A percentile compares a stretch with the other conserved stretches of the same genome.
These are phyloP conservation scores for Skeletonema tropicum DNA, from an alignment of 108 stramenopile species.

Conservation along the genomic window DNA sequence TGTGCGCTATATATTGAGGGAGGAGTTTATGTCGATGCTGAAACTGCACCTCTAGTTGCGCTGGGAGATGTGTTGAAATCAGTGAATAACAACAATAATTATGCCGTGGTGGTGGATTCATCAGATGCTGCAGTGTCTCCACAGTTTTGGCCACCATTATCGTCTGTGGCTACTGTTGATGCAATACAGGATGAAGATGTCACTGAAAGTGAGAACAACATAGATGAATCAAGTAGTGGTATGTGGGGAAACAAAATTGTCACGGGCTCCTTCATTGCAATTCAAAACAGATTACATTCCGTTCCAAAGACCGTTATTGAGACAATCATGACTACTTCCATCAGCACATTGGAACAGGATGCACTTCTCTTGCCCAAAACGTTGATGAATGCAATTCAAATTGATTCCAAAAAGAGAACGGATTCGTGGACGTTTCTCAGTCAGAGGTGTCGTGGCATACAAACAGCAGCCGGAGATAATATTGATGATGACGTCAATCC, in stretches of 20 bases:
- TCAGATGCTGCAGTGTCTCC: conserved; percentile 24
- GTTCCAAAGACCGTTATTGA: conserved; percentile 24
- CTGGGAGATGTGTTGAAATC: conserved; percentile 29
- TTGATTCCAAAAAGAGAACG: neutral
- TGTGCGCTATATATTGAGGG: conserved; percentile 61
- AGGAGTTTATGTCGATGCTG: conserved; percentile 65
- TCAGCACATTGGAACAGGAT: conserved; percentile 21
- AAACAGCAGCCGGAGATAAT: conserved; percentile 26
- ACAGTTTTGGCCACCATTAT: conserved; percentile 2
- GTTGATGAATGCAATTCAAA: conserved; percentile 18
- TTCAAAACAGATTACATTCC: conserved; percentile 6
- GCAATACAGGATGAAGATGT: neutral
- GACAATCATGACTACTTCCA: neutral
- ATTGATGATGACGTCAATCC: neutral
- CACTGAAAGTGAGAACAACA: neutral
- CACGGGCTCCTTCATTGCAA: conserved; percentile 24
- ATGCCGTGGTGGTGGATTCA: conserved; percentile 25
- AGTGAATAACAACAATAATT: conserved; percentile 17
- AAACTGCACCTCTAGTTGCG: conserved; percentile 45
- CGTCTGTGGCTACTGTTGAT: neutral
- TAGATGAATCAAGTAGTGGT: neutral
- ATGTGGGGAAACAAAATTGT: conserved; percentile 13
- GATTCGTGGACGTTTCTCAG: conserved; percentile 22
- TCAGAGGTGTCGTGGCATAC: conserved; percentile 43
- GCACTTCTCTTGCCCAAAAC: conserved; percentile 33